Evolutionary conservation across 768 basidiomycete species (phyloP).

Genomic region (Hydnum rufescens): DNA sequence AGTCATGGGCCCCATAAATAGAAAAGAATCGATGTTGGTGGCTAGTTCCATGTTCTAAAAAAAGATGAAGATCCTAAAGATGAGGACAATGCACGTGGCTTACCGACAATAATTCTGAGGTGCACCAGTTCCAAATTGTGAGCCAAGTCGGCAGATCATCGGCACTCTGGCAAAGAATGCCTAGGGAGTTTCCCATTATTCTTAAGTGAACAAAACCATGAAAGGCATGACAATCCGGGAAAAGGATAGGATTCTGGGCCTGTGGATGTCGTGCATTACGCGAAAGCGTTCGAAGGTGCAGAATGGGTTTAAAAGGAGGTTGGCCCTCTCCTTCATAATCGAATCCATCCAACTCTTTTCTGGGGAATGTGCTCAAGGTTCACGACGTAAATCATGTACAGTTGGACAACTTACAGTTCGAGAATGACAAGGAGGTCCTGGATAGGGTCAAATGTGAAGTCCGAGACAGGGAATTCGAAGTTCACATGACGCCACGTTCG

Average conservation of each 20-base stretch:
- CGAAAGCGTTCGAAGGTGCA: not conserved
- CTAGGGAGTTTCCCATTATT: not conserved
- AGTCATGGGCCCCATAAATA: too few relatives aligned
- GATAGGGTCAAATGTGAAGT: constrained; percentile 1
- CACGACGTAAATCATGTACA: not conserved
- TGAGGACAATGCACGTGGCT: too few relatives aligned
- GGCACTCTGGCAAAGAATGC: not conserved
- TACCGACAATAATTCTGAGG: too few relatives aligned
- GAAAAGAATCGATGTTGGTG: too few relatives aligned
- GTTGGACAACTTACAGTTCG: not conserved
- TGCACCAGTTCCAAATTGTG: too few relatives aligned
- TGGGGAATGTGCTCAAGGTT: not conserved
- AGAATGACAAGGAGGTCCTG: not conserved
- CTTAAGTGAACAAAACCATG: not conserved
- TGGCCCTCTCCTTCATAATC: not conserved
- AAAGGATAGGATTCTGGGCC: not conserved
- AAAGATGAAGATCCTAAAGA: too few relatives aligned
- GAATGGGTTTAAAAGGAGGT: not conserved
- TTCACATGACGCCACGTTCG: not conserved
- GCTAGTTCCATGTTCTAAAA: too few relatives aligned
- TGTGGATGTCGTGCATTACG: not conserved
- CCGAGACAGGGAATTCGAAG: not conserved
- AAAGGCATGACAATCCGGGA: not conserved
- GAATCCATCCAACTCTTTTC: not conserved
- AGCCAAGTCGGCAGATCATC: too few relatives aligned